These are phyloP conservation scores for Lachnellula cervina DNA, from an alignment of 2,329 filamentous ascomycete genomes.

Conservation along the genomic window DNA sequence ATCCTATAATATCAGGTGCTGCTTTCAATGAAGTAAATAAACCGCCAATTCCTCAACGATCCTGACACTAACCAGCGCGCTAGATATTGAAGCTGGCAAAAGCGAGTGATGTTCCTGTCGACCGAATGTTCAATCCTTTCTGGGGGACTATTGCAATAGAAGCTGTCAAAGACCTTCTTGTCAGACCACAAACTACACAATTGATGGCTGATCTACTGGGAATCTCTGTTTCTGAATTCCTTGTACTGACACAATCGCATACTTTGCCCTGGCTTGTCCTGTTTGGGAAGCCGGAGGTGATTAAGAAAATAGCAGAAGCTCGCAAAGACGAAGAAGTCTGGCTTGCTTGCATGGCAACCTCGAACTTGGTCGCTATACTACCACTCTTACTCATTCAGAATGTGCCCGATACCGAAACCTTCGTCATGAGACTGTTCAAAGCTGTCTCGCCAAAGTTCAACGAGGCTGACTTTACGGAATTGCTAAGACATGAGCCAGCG, in stretches of 20 bases:
- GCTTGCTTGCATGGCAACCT: constrained; percentile 48
- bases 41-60: not conserved
- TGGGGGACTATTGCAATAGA: constrained; percentile 82
- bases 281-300: constrained; percentile 69
- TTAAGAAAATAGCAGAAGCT: constrained; percentile 75
- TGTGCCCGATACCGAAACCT: constrained; percentile 52
- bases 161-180: constrained; percentile 74
- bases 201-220: constrained; percentile 76
- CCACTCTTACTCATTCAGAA: constrained; percentile 57
- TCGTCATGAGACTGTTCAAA: constrained; percentile 63
- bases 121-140: constrained; percentile 75
- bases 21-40: constrained; percentile 74
- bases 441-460: constrained; percentile 68
- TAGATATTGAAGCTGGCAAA: constrained; percentile 68
- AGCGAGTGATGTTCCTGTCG: constrained; percentile 54
- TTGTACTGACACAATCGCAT: constrained; percentile 71
- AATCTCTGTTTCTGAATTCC: constrained; percentile 68
- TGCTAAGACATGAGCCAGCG: constrained; percentile 72
- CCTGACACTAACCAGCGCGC: constrained; percentile 4
- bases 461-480: constrained; percentile 57
- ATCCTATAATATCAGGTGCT: constrained; percentile 71
- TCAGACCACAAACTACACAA: constrained; percentile 75
- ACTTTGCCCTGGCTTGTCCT: constrained; percentile 85
- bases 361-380: constrained; percentile 54
- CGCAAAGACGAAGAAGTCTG: constrained; percentile 63